These are phyloP conservation scores for Cladosporium cucumerinum DNA, from an alignment of 2,329 filamentous ascomycete species.

Conservation along the genomic window DNA sequence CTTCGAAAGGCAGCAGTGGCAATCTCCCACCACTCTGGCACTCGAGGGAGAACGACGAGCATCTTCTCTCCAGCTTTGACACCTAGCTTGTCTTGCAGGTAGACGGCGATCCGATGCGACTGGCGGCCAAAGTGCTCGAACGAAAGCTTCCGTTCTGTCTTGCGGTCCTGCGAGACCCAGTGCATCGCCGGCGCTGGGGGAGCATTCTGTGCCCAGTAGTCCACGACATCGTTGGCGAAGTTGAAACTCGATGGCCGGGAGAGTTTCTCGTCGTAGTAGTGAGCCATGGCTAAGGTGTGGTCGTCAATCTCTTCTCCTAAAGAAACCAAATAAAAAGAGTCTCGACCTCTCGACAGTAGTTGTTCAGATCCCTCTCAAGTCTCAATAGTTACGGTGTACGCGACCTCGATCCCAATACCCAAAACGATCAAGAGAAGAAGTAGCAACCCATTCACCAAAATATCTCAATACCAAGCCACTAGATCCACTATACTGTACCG, in stretches of 20 bases:
- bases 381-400: neutral
- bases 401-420: neutral
- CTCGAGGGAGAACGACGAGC: conserved; percentile 37
- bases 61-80: conserved; percentile 35
- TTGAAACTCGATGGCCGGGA: conserved; percentile 35
- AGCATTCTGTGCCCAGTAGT: conserved; percentile 37
- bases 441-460: neutral
- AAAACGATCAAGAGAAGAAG: neutral
- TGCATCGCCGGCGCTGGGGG: conserved; percentile 35
- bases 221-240: conserved; percentile 41
- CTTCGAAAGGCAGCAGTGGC: conserved; percentile 37
- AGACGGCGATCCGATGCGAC: conserved; percentile 36
- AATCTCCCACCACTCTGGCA: conserved; percentile 42
- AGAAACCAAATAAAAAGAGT: neutral
- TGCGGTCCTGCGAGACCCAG: conserved; percentile 38
- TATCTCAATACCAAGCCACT: neutral
- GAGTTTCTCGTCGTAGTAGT: conserved; percentile 26
- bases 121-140: conserved; percentile 38
- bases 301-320: neutral
- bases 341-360: neutral
- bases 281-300: conserved; percentile 23
- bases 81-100: conserved; percentile 34
- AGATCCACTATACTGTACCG: neutral
- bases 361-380: neutral
- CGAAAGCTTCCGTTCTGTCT: conserved; percentile 29